Conservation (phyloP, 2,329 filamentous ascomycete genomes). For the Aureobasidium sp. region DNA sequence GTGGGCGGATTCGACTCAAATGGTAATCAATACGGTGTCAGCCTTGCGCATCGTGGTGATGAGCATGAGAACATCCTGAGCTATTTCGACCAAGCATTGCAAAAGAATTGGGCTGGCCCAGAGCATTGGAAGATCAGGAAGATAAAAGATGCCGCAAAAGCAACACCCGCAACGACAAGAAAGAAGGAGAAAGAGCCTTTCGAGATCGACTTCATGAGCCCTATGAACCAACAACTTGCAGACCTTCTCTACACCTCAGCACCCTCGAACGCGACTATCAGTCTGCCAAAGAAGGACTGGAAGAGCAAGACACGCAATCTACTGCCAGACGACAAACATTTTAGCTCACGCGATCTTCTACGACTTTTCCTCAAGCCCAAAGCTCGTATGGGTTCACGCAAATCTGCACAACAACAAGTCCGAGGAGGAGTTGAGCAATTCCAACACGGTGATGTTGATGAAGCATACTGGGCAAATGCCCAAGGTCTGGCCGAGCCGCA, state of each 20-base stretch:
- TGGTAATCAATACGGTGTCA: constrained; percentile 79
- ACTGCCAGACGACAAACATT: constrained; percentile 97
- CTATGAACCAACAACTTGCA: constrained; percentile 74
- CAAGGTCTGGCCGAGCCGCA: constrained; percentile 47
- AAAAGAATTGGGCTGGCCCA: constrained; percentile 98
- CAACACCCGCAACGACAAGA: constrained; percentile 62
- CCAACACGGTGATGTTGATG: constrained; percentile 83
- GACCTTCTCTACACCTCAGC: constrained; percentile 87
- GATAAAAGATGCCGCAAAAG: constrained; percentile 79
- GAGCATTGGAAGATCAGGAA: constrained; percentile 98
- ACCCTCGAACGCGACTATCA: constrained; percentile 82
- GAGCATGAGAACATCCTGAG: constrained; percentile 94
- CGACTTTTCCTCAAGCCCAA: constrained; percentile 96
- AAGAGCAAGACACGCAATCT: constrained; percentile 94
- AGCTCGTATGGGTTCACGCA: constrained; percentile 79
- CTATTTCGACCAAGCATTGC: constrained; percentile 96
- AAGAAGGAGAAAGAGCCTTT: constrained; percentile 98
- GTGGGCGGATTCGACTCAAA: constrained; percentile 64
- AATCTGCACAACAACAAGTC: constrained; percentile 53
- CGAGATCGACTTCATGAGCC: constrained; percentile 88
- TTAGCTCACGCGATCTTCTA: constrained; percentile 92
- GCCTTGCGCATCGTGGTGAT: constrained; percentile 74
- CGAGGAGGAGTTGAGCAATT: constrained; percentile 46
- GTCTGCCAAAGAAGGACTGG: constrained; percentile 93
- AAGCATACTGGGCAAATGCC: constrained; percentile 93